Evolutionary conservation across 108 stramenopile species (phyloP), one percentile per base, ranked within the genome.

Genomic region (Cyclotella choctawhatcheeana): DNA sequence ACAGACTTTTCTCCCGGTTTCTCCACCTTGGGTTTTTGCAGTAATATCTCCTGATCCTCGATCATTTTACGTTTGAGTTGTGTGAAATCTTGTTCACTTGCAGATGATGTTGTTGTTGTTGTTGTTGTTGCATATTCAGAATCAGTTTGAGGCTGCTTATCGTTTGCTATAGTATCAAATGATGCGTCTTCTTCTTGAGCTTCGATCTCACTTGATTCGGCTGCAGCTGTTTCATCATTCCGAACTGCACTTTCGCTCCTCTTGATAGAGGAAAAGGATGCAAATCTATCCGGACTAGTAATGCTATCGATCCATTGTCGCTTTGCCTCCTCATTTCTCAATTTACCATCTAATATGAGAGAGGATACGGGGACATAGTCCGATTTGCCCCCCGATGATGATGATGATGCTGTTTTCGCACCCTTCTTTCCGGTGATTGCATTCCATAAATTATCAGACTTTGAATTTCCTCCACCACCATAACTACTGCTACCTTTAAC

Each of bases 271-370:
- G 78, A 74, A 62, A 79, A 82, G 22, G 82, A 60, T 13, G 82
- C 34, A 50, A 87, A 87, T 59, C 86, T 72, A 67, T 84, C 66
- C 0, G 86, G 86, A 60, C 74, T 78, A 12, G 81, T 86, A 21
- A 86, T 71, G 48, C 78, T 84, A 25, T 82, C 86, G 32, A 86
- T 56, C 59, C 84, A 86, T 50, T 79, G 69, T 22, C 71, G 66
- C 59, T 86, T 86, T 32, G 81, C 83, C 40, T 79, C 73, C 45
- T 85, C 77, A 35, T 44, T 54, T 54, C 61, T 82, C 52, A 72
- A 33, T 56, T 74, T 73, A 13, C 74, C 74, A 64, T 80, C 71
- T 47, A 71, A 47, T 30, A 74, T 79, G 30, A 74, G 30, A 7
- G 77, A 69, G 0, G 67, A 53, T 0, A 74, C 72, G 13, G 67